These are phyloP conservation scores for Cladophialophora exuberans DNA, from an alignment of 2,329 filamentous ascomycete species.

Conservation along the genomic window DNA sequence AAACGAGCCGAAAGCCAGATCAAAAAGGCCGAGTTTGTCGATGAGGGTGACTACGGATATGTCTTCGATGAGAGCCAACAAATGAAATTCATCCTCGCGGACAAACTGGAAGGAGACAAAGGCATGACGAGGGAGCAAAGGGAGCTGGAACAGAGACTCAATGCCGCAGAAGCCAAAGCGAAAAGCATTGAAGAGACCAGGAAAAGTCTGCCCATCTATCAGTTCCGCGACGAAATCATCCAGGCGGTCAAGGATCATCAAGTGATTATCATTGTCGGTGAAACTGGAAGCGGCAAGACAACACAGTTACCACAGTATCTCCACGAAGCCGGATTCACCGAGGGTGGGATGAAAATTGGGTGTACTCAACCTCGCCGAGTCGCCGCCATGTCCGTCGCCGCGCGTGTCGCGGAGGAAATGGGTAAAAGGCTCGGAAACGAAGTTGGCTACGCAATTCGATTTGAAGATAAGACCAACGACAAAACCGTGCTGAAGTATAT, in stretches of 20 bases:
- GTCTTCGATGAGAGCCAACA: conserved; percentile 89
- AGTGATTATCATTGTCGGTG: conserved; percentile 87
- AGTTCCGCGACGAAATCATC: conserved; percentile 82
- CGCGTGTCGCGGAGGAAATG: conserved; percentile 92
- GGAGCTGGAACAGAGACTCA: conserved; percentile 76
- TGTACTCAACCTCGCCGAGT: conserved; percentile 95
- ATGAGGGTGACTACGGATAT: conserved; percentile 86
- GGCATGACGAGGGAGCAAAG: conserved; percentile 76
- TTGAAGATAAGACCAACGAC: conserved; percentile 88
- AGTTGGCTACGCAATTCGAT: conserved; percentile 92
- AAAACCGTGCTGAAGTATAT: conserved; percentile 94
- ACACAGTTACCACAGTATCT: conserved; percentile 95
- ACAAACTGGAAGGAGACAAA: conserved; percentile 72
- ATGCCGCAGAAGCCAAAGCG: conserved; percentile 86
- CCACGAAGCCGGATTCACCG: conserved; percentile 87
- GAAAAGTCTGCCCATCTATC: conserved; percentile 87
- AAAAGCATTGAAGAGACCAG: conserved; percentile 88
- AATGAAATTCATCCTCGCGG: conserved; percentile 81
- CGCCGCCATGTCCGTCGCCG: conserved; percentile 96
- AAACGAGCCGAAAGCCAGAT: conserved; percentile 88
- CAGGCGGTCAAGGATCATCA: conserved; percentile 85
- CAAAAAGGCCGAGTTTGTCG: conserved; percentile 70
- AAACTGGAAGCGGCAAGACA: conserved; percentile 94
- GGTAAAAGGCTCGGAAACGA: conserved; percentile 87
- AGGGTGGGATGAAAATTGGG: conserved; percentile 79